Conservation (phyloP, 2,329 filamentous ascomycete species). For the Penicillium sp. region DNA sequence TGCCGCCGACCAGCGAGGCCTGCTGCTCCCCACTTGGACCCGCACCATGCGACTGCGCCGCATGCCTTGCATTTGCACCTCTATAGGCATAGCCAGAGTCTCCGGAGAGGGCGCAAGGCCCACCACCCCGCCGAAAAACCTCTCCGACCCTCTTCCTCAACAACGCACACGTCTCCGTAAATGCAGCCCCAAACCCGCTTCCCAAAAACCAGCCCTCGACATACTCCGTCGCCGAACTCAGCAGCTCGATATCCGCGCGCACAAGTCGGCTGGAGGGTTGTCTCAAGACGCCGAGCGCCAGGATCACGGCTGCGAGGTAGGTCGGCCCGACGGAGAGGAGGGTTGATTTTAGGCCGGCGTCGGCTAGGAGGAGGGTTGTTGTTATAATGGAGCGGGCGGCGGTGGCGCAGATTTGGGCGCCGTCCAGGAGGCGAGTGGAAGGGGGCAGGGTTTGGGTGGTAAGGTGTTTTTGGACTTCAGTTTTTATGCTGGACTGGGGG, state of each 20-base stretch:
- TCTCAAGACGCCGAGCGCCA: neutral
- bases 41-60: too few species aligned
- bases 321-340: neutral
- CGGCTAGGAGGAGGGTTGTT: neutral
- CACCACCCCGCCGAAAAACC: neutral
- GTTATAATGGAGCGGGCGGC: neutral
- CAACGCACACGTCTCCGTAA: neutral
- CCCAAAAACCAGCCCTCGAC: neutral
- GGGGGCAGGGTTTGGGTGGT: neutral
- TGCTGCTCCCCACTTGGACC: too few species aligned
- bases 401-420: neutral
- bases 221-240: neutral
- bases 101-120: too few species aligned
- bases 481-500: neutral
- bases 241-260: neutral
- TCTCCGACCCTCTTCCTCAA: neutral
- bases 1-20: too few species aligned
- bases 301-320: neutral
- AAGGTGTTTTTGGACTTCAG: neutral
- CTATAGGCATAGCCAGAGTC: too few species aligned
- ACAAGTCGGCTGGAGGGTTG: neutral
- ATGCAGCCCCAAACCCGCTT: neutral
- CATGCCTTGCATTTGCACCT: too few species aligned
- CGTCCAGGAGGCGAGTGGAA: neutral
- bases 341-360: neutral